These are phyloP conservation scores for Arabidopsis suecica DNA, from an alignment of 345 rosid species.

Conservation along the genomic window DNA sequence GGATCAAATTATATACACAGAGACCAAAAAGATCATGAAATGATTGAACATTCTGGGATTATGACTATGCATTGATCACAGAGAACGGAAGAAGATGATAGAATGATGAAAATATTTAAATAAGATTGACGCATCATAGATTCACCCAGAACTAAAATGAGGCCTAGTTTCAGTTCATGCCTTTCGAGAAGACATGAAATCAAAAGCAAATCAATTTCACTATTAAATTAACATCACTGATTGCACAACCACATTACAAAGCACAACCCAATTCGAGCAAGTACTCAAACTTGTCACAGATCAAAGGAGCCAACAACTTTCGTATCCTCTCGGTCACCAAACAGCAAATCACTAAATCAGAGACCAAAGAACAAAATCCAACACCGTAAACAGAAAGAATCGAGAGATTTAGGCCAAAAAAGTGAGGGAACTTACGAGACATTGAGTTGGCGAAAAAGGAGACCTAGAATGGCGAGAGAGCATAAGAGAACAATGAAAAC, in stretches of 20 bases:
- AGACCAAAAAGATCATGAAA: background rate
- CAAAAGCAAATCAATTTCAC: slow-evolving; percentile 16
- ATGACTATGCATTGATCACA: slow-evolving; percentile 13
- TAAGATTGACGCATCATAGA: background rate
- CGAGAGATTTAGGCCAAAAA: background rate
- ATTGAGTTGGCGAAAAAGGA: slow-evolving; percentile 92
- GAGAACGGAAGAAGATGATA: background rate
- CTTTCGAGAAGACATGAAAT: background rate
- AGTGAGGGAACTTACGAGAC: slow-evolving; percentile 62
- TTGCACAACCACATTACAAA: background rate
- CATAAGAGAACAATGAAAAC: slow-evolving; percentile 95
- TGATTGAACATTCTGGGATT: background rate
- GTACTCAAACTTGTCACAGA: background rate
- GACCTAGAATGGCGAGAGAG: slow-evolving; percentile 99
- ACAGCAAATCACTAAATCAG: slow-evolving; percentile 20
- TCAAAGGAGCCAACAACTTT: background rate
- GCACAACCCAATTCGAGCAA: slow-evolving; percentile 1
- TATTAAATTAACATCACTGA: background rate
- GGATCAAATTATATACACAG: background rate
- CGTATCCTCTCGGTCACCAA: background rate
- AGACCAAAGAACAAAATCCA: slow-evolving; percentile 21
- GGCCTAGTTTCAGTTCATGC: background rate
- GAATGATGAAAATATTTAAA: background rate
- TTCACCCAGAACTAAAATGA: background rate
- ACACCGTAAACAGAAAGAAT: background rate